Conservation (phyloP, 2,329 filamentous ascomycete genomes). For the Aciculosporium take region DNA sequence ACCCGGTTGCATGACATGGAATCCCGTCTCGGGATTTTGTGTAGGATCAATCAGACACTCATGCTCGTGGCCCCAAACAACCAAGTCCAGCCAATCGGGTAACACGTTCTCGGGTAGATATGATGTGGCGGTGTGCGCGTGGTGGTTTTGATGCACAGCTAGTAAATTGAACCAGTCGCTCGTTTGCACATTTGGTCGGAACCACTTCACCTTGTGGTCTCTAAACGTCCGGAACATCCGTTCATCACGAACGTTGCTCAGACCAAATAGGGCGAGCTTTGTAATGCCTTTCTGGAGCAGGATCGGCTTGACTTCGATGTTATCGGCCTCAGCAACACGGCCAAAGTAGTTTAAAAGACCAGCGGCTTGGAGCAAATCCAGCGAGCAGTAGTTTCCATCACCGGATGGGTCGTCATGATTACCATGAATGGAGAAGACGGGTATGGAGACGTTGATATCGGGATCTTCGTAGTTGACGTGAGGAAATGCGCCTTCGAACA, state of each 20-base stretch:
- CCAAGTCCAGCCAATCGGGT: slow-evolving; percentile 77
- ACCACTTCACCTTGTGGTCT: slow-evolving; percentile 90
- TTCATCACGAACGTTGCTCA: slow-evolving; percentile 94
- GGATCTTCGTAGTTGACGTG: slow-evolving; percentile 97
- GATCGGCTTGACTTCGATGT: slow-evolving; percentile 83
- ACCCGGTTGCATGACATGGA: slow-evolving; percentile 93
- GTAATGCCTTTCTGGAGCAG: slow-evolving; percentile 86
- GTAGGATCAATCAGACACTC: slow-evolving; percentile 82
- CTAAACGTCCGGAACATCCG: slow-evolving; percentile 86
- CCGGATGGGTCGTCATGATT: slow-evolving; percentile 98
- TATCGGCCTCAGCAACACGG: slow-evolving; percentile 79
- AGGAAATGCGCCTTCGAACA: slow-evolving; percentile 78
- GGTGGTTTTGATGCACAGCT: slow-evolving; percentile 90
- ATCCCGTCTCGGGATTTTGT: slow-evolving; percentile 74
- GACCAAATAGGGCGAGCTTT: slow-evolving; percentile 81
- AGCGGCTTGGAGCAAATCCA: slow-evolving; percentile 82
- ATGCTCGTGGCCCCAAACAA: slow-evolving; percentile 96
- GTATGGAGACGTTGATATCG: slow-evolving; percentile 93
- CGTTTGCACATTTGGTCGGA: slow-evolving; percentile 64
- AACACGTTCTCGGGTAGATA: slow-evolving; percentile 90
- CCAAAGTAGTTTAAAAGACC: slow-evolving; percentile 95
- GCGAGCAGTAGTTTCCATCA: slow-evolving; percentile 77
- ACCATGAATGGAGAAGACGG: slow-evolving; percentile 95
- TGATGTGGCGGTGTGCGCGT: slow-evolving; percentile 80
- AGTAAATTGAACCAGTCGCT: slow-evolving; percentile 92